Conservation (phyloP, 2,329 filamentous ascomycete genomes). For the Stachybotrys chlorohalonatus region DNA sequence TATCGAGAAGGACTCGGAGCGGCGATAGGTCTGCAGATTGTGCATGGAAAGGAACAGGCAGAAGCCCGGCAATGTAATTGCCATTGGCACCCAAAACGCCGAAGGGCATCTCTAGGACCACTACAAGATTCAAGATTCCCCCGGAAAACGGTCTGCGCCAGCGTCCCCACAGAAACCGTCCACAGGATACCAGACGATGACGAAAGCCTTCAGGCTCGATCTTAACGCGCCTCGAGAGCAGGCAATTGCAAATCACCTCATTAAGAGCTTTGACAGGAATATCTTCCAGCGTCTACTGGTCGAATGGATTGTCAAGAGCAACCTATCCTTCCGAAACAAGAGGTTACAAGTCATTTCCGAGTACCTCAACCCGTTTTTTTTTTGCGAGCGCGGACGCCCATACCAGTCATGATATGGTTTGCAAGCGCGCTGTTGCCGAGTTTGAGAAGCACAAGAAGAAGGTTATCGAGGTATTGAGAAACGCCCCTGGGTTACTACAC, state of each 20-base stretch:
- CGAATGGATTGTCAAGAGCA: constrained; percentile 6
- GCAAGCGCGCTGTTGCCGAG: not conserved
- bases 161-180: not conserved
- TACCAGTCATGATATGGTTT: not conserved
- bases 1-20: not conserved
- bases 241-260: not conserved
- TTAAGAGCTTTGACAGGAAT: not conserved
- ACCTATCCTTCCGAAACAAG: constrained; percentile 4
- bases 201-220: not conserved
- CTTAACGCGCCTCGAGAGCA: not conserved
- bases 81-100: not conserved
- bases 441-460: constrained; percentile 1
- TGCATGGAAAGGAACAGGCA: not conserved
- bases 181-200: not conserved
- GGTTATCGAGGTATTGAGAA: constrained; percentile 1
- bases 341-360: constrained; percentile 4
- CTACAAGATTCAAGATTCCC: not conserved
- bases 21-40: not conserved
- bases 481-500: constrained; percentile 3
- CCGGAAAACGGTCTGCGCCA: not conserved
- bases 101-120: not conserved
- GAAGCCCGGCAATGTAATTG: not conserved
- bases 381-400: constrained; percentile 1
- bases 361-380: constrained; percentile 6
- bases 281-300: constrained; percentile 5